Evolutionary conservation across 83 land plant genomes (phyloP).

Genomic region (Picea abies): DNA sequence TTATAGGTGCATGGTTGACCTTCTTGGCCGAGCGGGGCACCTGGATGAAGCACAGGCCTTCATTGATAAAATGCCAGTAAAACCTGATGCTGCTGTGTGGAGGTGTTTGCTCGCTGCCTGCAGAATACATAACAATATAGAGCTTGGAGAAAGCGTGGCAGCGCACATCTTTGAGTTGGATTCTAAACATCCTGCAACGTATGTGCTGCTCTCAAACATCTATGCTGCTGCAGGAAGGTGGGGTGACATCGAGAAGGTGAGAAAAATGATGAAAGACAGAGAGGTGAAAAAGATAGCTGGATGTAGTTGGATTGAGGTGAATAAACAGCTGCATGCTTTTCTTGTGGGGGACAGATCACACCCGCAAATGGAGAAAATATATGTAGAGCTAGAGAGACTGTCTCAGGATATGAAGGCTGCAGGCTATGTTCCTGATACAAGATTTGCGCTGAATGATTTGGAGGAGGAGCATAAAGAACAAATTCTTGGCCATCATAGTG

Average conservation of each 20-base stretch:
- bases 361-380: background rate
- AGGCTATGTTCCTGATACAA: conserved; percentile 7
- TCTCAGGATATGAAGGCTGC: background rate
- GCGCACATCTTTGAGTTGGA: background rate
- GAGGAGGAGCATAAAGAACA: background rate
- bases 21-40: background rate
- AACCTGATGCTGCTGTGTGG: conserved; percentile 6
- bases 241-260: background rate
- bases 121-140: background rate
- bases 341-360: background rate
- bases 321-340: background rate
- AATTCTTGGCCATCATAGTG: background rate
- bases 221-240: background rate
- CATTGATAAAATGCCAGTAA: background rate
- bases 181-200: background rate
- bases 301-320: conserved; percentile 7
- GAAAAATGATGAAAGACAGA: background rate
- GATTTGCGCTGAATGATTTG: background rate
- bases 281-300: background rate
- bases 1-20: conserved; percentile 1
- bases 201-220: background rate
- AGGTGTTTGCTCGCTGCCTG: background rate
- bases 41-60: background rate
- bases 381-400: background rate
- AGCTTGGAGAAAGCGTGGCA: background rate